Evolutionary conservation across 2,329 filamentous ascomycete genomes (phyloP).

Genomic region (Mariannaea sp.): DNA sequence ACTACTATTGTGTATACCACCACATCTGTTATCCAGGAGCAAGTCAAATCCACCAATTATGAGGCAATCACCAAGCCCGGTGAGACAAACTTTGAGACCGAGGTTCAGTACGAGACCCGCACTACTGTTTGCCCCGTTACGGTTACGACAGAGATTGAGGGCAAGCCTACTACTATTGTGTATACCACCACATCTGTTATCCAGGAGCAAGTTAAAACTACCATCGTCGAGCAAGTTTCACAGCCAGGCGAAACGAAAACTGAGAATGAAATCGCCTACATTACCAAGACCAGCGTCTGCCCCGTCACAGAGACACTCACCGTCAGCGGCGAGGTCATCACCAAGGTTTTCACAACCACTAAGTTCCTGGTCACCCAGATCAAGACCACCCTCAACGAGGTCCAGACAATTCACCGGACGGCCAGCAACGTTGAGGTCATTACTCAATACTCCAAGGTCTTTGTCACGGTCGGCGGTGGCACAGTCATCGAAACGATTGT

Average conservation of each 20-base stretch:
- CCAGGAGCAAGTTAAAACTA: constrained; percentile 40
- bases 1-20: constrained; percentile 33
- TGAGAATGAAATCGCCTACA: constrained; percentile 42
- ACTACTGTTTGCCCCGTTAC: constrained; percentile 46
- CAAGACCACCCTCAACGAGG: constrained; percentile 46
- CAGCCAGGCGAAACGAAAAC: constrained; percentile 42
- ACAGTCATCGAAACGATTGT: constrained; percentile 38
- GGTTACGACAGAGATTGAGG: constrained; percentile 43
- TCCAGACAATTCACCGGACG: constrained; percentile 34
- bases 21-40: constrained; percentile 36
- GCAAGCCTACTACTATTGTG: constrained; percentile 48
- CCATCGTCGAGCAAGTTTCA: constrained; percentile 42
- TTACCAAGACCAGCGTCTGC: constrained; percentile 49
- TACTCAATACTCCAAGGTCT: constrained; percentile 36
- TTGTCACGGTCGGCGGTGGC: constrained; percentile 35
- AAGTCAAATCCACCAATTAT: constrained; percentile 27
- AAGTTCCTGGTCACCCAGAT: constrained; percentile 42
- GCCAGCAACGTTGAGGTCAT: constrained; percentile 28
- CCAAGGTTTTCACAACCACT: constrained; percentile 42
- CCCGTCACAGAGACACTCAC: constrained; percentile 42
- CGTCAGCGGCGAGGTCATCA: constrained; percentile 47
- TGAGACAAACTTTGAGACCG: not conserved
- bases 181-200: constrained; percentile 41
- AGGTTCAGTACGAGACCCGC: constrained; percentile 45
- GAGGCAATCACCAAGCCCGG: constrained; percentile 47